Evolutionary conservation across 192 early-diverging fungal species (phyloP), one percentile per base, ranked within the genome.

Genomic region (Lunasporangiospora selenospora): DNA sequence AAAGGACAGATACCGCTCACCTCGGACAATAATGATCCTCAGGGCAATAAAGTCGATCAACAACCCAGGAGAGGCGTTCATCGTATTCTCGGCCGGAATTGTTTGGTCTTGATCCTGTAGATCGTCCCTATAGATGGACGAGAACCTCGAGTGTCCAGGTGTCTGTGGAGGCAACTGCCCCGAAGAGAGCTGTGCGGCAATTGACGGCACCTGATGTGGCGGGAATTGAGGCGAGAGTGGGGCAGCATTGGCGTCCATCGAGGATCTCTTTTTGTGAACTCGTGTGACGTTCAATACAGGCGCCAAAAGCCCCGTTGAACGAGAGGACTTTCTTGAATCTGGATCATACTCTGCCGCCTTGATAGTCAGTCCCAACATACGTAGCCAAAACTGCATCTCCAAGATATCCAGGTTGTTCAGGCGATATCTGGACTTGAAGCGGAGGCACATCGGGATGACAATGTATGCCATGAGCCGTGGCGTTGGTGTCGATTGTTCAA

Each of bases 21-120:
- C 82, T 3, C 85, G 77, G 13, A 86, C 58, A 2, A 86, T 50
- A n/a, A 84, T 77, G 31, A 86, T 71, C 30, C 84, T 77, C 16
- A 86, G 38, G 2, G 85, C 85, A 2, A 75, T 80, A 27, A 86
- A 84, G 51, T 81, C 67, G 3, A 84, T 56, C 18, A 80, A 27
- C 19, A 81, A 77, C 16, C 66, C 52, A 40, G 69, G 75, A 1
- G 67, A 60, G 5, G 65, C 50, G 38, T 75, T 67, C 37, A 63
- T 58, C 1, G 60, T 54, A 27, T 37, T 64, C 15, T n/a, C 45
- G 16, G 18, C 27, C 24, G 12, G 21, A 40, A 18, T 44, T 34
- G 52, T 55, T 2, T 58, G 60, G 24, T 57, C 60, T 0, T 65
- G 52, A 4, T 61, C 63, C 0, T 13, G 3, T 4, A 15, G 38